A percentile compares a stretch with the other conserved stretches of the same genome.
phyloP scores from a whole-genome alignment of 306 rosid species.

The Quercus agrifolia region DNA sequence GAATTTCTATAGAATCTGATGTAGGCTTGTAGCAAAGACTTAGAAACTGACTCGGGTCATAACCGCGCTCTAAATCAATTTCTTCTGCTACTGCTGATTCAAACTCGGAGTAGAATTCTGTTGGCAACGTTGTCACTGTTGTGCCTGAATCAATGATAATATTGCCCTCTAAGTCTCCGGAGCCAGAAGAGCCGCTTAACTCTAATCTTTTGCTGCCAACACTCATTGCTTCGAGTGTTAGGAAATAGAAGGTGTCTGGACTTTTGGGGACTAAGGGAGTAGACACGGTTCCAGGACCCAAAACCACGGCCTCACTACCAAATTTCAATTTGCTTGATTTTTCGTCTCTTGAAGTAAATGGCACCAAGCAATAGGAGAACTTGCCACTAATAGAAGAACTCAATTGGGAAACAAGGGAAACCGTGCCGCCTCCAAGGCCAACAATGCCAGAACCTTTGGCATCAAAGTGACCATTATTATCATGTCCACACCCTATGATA shows the following conservation, averaged over 20 bases:
- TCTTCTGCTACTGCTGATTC: background rate
- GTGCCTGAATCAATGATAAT: background rate
- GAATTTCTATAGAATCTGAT: background rate
- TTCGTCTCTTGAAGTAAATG: too few relatives aligned
- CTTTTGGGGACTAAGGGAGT: constrained; percentile 11
- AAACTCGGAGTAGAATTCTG: too few relatives aligned
- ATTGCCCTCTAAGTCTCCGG: background rate
- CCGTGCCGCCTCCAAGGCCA: too few relatives aligned
- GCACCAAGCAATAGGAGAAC: too few relatives aligned
- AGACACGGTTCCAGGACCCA: constrained; percentile 22
- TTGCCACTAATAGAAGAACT: too few relatives aligned
- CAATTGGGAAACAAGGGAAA: too few relatives aligned
- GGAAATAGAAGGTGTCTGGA: constrained; percentile 10
- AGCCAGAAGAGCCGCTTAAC: background rate
- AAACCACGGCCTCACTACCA: too few relatives aligned
- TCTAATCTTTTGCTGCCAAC: constrained; percentile 6
- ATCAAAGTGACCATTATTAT: too few relatives aligned
- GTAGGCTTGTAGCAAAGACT: constrained; percentile 29
- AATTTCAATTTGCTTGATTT: too few relatives aligned
- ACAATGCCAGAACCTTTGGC: too few relatives aligned
- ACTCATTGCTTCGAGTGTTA: constrained; percentile 24
- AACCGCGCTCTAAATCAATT: background rate
- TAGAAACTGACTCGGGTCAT: background rate
- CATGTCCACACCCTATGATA: too few relatives aligned
- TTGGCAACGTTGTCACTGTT: too few relatives aligned